These are phyloP conservation scores for Nakataea oryzae DNA, from an alignment of 2,329 filamentous ascomycete species.

Conservation along the genomic window DNA sequence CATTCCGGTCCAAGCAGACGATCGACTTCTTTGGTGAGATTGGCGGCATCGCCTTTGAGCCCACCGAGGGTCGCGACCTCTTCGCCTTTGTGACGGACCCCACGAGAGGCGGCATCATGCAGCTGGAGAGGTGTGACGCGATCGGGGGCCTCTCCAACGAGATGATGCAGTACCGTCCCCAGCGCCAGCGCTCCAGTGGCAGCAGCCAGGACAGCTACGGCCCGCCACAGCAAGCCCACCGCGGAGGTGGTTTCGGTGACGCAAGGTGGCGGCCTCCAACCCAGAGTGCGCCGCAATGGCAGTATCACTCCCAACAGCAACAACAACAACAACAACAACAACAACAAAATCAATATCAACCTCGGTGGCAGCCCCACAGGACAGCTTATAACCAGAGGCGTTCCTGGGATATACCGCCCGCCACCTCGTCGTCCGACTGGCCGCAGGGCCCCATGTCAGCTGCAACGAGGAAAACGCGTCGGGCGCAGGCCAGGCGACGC, in stretches of 20 bases:
- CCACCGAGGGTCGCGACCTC: slow-evolving; percentile 58
- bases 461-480: neutral
- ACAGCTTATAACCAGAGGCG: neutral
- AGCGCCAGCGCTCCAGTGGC: too few species aligned
- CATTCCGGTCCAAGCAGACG: slow-evolving; percentile 54
- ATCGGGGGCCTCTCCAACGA: slow-evolving; percentile 19
- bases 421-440: neutral
- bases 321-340: too few species aligned
- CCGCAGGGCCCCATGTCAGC: neutral
- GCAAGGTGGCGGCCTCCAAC: neutral
- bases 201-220: neutral
- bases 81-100: slow-evolving; percentile 57
- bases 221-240: neutral
- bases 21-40: slow-evolving; percentile 69
- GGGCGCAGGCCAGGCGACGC: neutral
- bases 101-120: slow-evolving; percentile 55
- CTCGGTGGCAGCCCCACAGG: neutral
- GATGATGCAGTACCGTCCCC: slow-evolving; percentile 4
- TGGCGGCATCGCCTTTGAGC: slow-evolving; percentile 51
- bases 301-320: too few species aligned
- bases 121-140: slow-evolving; percentile 39
- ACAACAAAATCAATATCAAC: neutral
- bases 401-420: neutral
- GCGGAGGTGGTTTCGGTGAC: neutral
- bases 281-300: neutral